Evolutionary conservation across 2,329 filamentous ascomycete species (phyloP).

Genomic region (Ophiocordyceps robertsii): DNA sequence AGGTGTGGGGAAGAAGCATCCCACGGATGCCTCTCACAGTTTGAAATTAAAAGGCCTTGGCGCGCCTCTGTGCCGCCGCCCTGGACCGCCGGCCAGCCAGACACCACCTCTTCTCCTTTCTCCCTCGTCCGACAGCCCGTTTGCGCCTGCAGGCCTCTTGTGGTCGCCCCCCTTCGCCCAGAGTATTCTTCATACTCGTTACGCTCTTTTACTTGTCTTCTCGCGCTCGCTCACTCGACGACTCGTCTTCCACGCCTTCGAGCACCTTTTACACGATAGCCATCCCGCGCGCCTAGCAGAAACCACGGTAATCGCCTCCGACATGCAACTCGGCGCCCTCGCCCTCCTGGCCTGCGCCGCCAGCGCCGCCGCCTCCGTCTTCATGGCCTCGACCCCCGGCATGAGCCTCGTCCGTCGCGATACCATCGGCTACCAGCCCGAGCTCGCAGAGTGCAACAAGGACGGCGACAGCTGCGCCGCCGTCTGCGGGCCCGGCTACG

Average conservation of each 20-base stretch:
- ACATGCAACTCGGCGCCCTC: slow-evolving; percentile 22
- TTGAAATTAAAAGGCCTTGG: background rate
- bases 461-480: slow-evolving; percentile 35
- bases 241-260: background rate
- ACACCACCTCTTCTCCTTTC: background rate
- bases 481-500: slow-evolving; percentile 37
- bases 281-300: background rate
- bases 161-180: background rate
- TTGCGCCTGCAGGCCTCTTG: background rate
- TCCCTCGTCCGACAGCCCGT: background rate
- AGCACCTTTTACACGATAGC: background rate
- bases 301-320: slow-evolving; percentile 5
- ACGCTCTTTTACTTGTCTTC: slow-evolving; percentile 1
- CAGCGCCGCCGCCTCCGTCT: slow-evolving; percentile 15
- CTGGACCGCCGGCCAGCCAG: background rate
- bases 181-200: slow-evolving; percentile 2
- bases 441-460: slow-evolving; percentile 30
- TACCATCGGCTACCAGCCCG: slow-evolving; percentile 34
- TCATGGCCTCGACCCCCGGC: slow-evolving; percentile 18
- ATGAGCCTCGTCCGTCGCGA: slow-evolving; percentile 30
- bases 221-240: too few species aligned
- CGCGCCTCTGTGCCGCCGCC: background rate
- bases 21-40: background rate
- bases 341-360: slow-evolving; percentile 16
- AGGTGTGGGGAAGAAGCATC: background rate